Percentiles rank a stretch among this genome's conserved stretches.
Evolutionary conservation across 148 eudicot genomes (phyloP).

Genomic region (Bassia scoparia): DNA sequence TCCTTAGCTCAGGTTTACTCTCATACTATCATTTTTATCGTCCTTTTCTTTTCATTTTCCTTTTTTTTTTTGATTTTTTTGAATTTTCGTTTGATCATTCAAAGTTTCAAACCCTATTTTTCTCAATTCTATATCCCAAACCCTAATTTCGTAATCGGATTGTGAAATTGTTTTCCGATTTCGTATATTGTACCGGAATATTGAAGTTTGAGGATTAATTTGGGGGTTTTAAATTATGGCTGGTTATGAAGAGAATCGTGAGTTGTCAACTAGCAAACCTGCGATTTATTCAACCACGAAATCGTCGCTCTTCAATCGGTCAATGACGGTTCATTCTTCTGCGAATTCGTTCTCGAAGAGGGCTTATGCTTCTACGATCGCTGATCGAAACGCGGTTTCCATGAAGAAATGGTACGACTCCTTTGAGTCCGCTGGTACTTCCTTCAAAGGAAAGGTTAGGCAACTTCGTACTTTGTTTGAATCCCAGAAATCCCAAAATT

Average conservation of each 20-base stretch:
- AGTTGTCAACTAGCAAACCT: slow-evolving; percentile 24
- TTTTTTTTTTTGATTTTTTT: not conserved
- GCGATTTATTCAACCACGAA: not conserved
- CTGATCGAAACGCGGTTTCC: slow-evolving; percentile 46
- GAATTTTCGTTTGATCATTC: not conserved
- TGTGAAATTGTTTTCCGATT: not conserved
- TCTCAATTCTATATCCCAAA: not conserved
- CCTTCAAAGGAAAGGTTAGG: slow-evolving; percentile 68
- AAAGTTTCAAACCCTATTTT: not conserved
- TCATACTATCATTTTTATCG: not conserved
- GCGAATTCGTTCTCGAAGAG: slow-evolving; percentile 33
- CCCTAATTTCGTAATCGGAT: slow-evolving; percentile 3
- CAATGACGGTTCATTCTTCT: slow-evolving; percentile 43
- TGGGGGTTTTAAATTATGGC: slow-evolving; percentile 11
- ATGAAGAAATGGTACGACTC: slow-evolving; percentile 52
- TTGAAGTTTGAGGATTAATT: not conserved
- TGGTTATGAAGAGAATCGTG: slow-evolving; percentile 22
- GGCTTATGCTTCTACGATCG: slow-evolving; percentile 20
- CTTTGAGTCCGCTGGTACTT: slow-evolving; percentile 39
- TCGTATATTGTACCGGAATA: not conserved
- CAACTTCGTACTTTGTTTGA: slow-evolving; percentile 62
- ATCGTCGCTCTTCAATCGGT: slow-evolving; percentile 43
- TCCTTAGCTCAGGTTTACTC: not conserved
- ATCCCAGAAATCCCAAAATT: slow-evolving; percentile 30
- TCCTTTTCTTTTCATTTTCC: not conserved